Base-by-base conservation (phyloP, 257 asterid genomes). In the Salvia rosmarinus region DNA sequence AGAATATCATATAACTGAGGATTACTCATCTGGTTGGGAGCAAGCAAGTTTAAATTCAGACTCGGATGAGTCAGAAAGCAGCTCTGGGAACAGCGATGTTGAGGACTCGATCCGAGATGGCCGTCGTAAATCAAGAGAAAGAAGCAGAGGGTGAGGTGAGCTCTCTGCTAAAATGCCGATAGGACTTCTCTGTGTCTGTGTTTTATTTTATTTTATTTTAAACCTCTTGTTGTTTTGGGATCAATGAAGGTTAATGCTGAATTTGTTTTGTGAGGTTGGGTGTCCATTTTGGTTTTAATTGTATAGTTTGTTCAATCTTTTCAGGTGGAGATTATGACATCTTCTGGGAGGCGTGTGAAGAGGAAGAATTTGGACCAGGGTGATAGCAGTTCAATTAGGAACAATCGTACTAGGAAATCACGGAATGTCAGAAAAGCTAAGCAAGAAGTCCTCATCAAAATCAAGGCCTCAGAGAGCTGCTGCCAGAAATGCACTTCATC, bases 381-480 rank as follows among this genome's bases (percentile, higher is more conserved):
- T 74, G 95, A 84, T 55, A 88, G 80, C 52, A 75, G 75, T 86
- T 74, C 63, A 43, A 59, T 54, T 74, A 73, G 82, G 80, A 85
- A 70, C 64, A 82, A 75, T 66, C 85, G 70, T 21, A 52, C 74
- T 52, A 81, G 88, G 68, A 92, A 85, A 82, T 89, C 89, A 68
- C 84, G 84, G 83, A 80, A 71, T 74, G 88, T 82, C 39, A 83
- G 82, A 74, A 91, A 85, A 83, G 65, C 80, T 46, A 81, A 76
- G 3, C 75, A 94, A 78, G 63, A 88, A 78, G 76, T 84, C 88
- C 40, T 83, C 86, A 34, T 85, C 88, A 12, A 89, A 88, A 80
- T 83, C 83, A n/a, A 86, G 99, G 78, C 99, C 99, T 80, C 95
- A 68, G 81, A 85, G 99, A 81, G 97, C 95, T 80, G 98, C 99